Percentiles rank a stretch among this genome's conserved stretches.
phyloP scores from a whole-genome alignment of 345 rosid genomes.

The Cardiospermum halicacabum region DNA sequence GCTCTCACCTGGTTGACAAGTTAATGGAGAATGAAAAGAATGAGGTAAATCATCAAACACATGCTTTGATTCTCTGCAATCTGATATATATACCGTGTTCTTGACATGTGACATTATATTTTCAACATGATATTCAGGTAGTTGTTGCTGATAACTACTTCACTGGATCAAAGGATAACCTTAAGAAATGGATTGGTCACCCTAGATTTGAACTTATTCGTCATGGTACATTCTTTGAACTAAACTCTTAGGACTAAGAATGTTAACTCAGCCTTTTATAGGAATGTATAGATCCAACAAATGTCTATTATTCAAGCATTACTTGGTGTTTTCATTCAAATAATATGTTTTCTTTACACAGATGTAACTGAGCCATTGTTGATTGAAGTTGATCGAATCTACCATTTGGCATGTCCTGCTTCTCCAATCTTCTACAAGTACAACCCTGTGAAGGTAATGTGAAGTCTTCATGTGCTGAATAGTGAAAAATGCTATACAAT shows the following conservation, averaged over 20 bases:
- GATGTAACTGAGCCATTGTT: constrained; percentile 94
- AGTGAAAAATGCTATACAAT: background rate
- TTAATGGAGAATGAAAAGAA: constrained; percentile 93
- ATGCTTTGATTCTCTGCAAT: background rate
- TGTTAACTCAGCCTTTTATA: too few relatives aligned
- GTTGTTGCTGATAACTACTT: constrained; percentile 85
- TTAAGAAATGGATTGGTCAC: constrained; percentile 91
- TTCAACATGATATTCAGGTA: constrained; percentile 37
- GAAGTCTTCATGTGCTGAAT: background rate
- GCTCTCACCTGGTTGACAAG: constrained; percentile 91
- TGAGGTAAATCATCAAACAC: constrained; percentile 36
- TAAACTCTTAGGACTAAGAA: too few relatives aligned
- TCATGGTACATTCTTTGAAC: too few relatives aligned
- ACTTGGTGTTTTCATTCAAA: background rate
- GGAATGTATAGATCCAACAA: too few relatives aligned
- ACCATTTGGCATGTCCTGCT: constrained; percentile 97
- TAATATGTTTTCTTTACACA: constrained; percentile 15
- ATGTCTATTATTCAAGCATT: too few relatives aligned
- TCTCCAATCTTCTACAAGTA: constrained; percentile 96
- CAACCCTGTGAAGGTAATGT: constrained; percentile 93
- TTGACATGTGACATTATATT: too few relatives aligned
- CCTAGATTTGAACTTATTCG: constrained; percentile 97
- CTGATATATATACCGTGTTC: too few relatives aligned
- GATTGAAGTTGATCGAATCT: constrained; percentile 84
- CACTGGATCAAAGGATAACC: constrained; percentile 90